A percentile compares a stretch with the other conserved stretches of the same genome.
Evolutionary conservation across 1,139 yeast species (phyloP).

Genomic region (Taphrina communis): DNA sequence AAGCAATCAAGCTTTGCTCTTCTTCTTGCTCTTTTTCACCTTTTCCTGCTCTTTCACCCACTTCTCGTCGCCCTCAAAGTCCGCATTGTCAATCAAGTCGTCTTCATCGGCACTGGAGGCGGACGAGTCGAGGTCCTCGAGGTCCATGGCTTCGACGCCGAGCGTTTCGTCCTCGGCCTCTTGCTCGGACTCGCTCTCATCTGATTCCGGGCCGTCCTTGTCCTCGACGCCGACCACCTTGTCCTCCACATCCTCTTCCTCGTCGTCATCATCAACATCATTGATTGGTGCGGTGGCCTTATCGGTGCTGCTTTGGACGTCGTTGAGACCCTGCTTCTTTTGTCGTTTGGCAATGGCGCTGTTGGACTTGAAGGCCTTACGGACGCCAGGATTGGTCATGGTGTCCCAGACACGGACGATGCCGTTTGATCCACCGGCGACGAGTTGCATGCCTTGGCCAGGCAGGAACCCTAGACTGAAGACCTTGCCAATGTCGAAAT

Average conservation of each 20-base stretch:
- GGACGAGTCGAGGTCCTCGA: slow-evolving; percentile 10
- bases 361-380: slow-evolving; percentile 55
- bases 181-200: slow-evolving; percentile 13
- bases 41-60: slow-evolving; percentile 15
- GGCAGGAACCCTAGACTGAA: slow-evolving; percentile 82
- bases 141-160: slow-evolving; percentile 17
- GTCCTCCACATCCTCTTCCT: slow-evolving; percentile 15
- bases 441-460: slow-evolving; percentile 82
- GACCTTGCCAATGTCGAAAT: slow-evolving; percentile 93
- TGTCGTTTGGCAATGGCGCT: slow-evolving; percentile 3
- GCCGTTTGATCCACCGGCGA: slow-evolving; percentile 86
- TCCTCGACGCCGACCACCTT: slow-evolving; percentile 18
- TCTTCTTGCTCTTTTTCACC: not conserved
- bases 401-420: slow-evolving; percentile 92
- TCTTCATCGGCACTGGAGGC: slow-evolving; percentile 22
- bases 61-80: slow-evolving; percentile 23
- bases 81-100: slow-evolving; percentile 23
- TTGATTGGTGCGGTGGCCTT: not conserved
- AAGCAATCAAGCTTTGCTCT: not conserved
- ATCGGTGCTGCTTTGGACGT: not conserved
- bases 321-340: not conserved
- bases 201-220: slow-evolving; percentile 31
- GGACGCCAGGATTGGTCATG: slow-evolving; percentile 78
- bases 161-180: slow-evolving; percentile 16
- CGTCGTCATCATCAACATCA: not conserved